Evolutionary conservation across 306 rosid species (phyloP), one percentile per base, ranked within the genome.

Genomic region (Trifolium subterraneum): DNA sequence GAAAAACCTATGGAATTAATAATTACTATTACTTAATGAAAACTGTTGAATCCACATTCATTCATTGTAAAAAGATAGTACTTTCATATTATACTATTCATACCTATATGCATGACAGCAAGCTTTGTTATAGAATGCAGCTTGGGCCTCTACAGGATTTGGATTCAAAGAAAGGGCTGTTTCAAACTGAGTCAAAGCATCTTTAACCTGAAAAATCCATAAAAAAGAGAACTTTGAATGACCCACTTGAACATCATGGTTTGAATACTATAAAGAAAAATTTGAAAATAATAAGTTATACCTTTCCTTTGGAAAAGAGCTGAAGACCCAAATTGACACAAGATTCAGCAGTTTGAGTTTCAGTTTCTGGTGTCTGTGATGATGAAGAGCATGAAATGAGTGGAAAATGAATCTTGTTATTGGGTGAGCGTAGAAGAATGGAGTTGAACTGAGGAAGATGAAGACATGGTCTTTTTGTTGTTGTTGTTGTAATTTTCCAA

Each of bases 111-210:
- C 97, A 67, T 87, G 96, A 63, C 99, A 94, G 74, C 99, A 94
- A 54, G 99, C 99, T 87, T 94, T 94, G 85, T 94, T 94, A 79
- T 94, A 94, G 20, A 88, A 74, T 5, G 97, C 99, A 73, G 99
- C 99, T 82, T 94, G 97, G 38, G 95, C 91, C 72, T 94, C 99
- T 79, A 86, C 58, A 9, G 94, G 89, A 76, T 90, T 92, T 55
- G 99, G 99, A 78, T 88, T 77, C 86, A 94, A 85, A 51, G 81
- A 61, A 44, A 94, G 88, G 25, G 99, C 99, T 41, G 87, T 84
- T 69, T 94, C 99, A 83, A 94, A 94, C 83, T 92, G 96, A 23
- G 54, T 41, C 50, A 94, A 86, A 73, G 97, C 99, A 87, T 92
- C 97, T 86, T 90, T 92, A 81, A 94, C 97, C 99, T 94, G 93